A percentile compares a stretch with the other conserved stretches of the same genome.
Evolutionary conservation across 768 basidiomycete genomes (phyloP).

Genomic region (Tephrocybe sp.): DNA sequence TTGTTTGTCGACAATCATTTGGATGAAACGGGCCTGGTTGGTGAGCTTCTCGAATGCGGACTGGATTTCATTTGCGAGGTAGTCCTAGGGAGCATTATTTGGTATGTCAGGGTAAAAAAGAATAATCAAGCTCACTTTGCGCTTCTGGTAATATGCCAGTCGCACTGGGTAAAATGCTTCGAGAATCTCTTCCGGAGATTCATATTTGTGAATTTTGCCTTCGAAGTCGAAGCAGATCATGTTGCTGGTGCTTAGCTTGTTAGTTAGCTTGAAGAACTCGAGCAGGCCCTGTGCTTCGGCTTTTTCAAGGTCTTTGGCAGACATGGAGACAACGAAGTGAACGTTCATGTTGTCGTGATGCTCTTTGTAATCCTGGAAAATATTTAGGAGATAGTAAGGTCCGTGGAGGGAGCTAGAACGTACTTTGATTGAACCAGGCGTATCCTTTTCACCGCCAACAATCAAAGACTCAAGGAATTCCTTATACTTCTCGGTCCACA

Average conservation of each 20-base stretch:
- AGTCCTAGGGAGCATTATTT: slow-evolving; percentile 81
- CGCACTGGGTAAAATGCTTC: slow-evolving; percentile 91
- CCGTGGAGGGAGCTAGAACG: slow-evolving; percentile 5
- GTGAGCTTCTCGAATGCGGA: slow-evolving; percentile 76
- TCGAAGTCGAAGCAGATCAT: slow-evolving; percentile 99
- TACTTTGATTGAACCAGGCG: slow-evolving; percentile 75
- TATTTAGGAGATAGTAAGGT: slow-evolving; percentile 1
- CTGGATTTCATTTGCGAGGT: slow-evolving; percentile 80
- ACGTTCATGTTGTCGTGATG: slow-evolving; percentile 92
- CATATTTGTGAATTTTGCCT: slow-evolving; percentile 93
- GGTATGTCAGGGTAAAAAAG: slow-evolving; percentile 20
- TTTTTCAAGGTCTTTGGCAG: slow-evolving; percentile 74
- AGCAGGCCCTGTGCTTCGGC: slow-evolving; percentile 86
- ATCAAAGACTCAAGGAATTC: slow-evolving; percentile 88
- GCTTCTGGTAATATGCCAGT: slow-evolving; percentile 89
- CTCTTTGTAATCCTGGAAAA: slow-evolving; percentile 88
- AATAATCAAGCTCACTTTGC: slow-evolving; percentile 65
- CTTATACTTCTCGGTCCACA: slow-evolving; percentile 94
- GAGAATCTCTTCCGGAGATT: slow-evolving; percentile 84
- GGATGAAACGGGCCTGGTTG: slow-evolving; percentile 95
- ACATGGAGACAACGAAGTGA: slow-evolving; percentile 84
- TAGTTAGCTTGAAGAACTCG: slow-evolving; percentile 88
- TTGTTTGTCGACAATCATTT: slow-evolving; percentile 90
- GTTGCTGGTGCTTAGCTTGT: slow-evolving; percentile 85
- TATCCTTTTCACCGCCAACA: slow-evolving; percentile 73